Evolutionary conservation across 2,329 filamentous ascomycete species (phyloP).

Genomic region (Alternaria triticimaculans): DNA sequence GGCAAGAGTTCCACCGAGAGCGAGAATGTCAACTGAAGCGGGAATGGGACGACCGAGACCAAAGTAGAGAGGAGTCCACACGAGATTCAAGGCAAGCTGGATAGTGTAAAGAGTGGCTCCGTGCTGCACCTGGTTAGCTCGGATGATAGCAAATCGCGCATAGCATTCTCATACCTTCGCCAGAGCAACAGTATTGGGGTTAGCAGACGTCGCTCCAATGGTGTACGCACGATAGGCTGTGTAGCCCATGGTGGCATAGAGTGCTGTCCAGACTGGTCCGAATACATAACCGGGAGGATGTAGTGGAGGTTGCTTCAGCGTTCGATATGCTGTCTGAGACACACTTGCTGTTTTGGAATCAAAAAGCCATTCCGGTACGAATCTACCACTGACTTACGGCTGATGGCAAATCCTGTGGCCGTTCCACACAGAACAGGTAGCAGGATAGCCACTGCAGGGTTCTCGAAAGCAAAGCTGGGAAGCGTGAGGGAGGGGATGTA

Average conservation of each 20-base stretch:
- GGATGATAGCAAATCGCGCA: background rate
- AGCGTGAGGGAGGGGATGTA: slow-evolving; percentile 80
- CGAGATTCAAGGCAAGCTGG: slow-evolving; percentile 82
- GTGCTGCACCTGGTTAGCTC: slow-evolving; percentile 45
- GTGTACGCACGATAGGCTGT: slow-evolving; percentile 79
- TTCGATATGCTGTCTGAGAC: slow-evolving; percentile 66
- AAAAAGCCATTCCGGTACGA: background rate
- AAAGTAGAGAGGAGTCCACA: slow-evolving; percentile 96
- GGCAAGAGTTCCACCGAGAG: slow-evolving; percentile 70
- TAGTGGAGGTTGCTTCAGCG: slow-evolving; percentile 70
- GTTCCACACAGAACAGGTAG: slow-evolving; percentile 77
- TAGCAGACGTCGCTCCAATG: slow-evolving; percentile 64
- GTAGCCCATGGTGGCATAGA: slow-evolving; percentile 82
- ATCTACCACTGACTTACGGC: slow-evolving; percentile 59
- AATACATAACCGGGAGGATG: slow-evolving; percentile 65
- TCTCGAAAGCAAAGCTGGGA: slow-evolving; percentile 73
- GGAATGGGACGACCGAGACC: slow-evolving; percentile 73
- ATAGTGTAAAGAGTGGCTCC: slow-evolving; percentile 83
- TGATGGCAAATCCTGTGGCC: slow-evolving; percentile 72
- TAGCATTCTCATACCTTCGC: slow-evolving; percentile 57
- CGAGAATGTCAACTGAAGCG: slow-evolving; percentile 77
- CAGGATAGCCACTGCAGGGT: slow-evolving; percentile 74
- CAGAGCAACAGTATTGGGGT: slow-evolving; percentile 58
- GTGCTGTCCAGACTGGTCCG: slow-evolving; percentile 64
- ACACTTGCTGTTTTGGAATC: slow-evolving; percentile 17